These are phyloP conservation scores for Wickerhamomyces sp. DNA, from an alignment of 1,139 yeast genomes.

Conservation along the genomic window DNA sequence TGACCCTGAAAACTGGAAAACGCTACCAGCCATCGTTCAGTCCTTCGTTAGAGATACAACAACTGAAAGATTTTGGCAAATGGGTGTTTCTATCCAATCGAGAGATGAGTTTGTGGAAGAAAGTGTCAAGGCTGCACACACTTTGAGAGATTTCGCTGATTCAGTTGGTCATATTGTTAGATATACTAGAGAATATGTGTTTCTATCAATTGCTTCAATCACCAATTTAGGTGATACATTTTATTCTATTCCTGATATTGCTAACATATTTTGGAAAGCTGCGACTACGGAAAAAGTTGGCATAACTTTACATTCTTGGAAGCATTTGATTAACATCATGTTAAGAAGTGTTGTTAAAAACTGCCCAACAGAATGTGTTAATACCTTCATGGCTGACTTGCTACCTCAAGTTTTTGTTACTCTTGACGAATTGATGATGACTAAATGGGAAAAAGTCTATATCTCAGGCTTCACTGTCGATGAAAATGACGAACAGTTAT, in stretches of 20 bases:
- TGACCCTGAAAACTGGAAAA: slow-evolving; percentile 87
- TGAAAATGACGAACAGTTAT: slow-evolving; percentile 63
- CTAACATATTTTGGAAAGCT: slow-evolving; percentile 73
- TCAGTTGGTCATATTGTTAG: slow-evolving; percentile 96
- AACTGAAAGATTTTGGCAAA: slow-evolving; percentile 96
- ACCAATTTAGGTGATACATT: slow-evolving; percentile 87
- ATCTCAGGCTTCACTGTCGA: slow-evolving; percentile 61
- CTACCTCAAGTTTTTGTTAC: slow-evolving; percentile 73
- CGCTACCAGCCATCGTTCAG: slow-evolving; percentile 84
- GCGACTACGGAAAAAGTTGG: slow-evolving; percentile 84
- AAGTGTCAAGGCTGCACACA: slow-evolving; percentile 88
- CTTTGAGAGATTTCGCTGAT: slow-evolving; percentile 94
- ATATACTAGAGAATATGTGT: slow-evolving; percentile 94
- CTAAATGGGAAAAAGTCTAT: slow-evolving; percentile 73
- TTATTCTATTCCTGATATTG: slow-evolving; percentile 81
- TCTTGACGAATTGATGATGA: slow-evolving; percentile 63
- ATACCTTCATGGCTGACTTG: slow-evolving; percentile 68
- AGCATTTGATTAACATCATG: slow-evolving; percentile 89
- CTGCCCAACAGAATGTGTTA: slow-evolving; percentile 73
- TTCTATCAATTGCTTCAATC: slow-evolving; percentile 83
- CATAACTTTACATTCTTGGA: slow-evolving; percentile 93
- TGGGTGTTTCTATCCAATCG: slow-evolving; percentile 91
- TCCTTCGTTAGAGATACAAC: slow-evolving; percentile 85
- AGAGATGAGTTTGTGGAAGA: slow-evolving; percentile 94
- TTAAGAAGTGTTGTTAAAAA: slow-evolving; percentile 81